These are phyloP conservation scores for Zalaria sp. DNA, from an alignment of 2,329 filamentous ascomycete genomes.

Conservation along the genomic window DNA sequence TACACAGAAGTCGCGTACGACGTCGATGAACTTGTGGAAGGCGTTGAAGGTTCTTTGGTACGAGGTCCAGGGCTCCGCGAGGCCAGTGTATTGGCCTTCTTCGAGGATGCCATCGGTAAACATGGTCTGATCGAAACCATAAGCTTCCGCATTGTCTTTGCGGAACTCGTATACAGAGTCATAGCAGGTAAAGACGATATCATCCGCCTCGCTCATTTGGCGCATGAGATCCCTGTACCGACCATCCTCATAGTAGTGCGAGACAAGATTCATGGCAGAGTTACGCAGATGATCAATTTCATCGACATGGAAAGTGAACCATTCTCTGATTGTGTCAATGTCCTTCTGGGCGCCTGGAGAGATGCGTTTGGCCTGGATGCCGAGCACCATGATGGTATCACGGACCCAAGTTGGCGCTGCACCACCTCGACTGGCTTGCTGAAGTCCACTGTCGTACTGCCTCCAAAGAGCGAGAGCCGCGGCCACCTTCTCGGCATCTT, in stretches of 20 bases:
- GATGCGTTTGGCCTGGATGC: not conserved
- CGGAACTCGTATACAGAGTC: conserved; percentile 58
- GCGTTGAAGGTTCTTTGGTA: conserved; percentile 32
- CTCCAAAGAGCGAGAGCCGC: conserved; percentile 71
- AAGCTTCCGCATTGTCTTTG: conserved; percentile 50
- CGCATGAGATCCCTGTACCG: conserved; percentile 39
- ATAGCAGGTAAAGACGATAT: conserved; percentile 53
- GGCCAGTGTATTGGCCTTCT: conserved; percentile 46
- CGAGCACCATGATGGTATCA: conserved; percentile 2
- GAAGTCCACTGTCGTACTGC: conserved; percentile 60
- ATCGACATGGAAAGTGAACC: conserved; percentile 11
- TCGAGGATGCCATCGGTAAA: conserved; percentile 34
- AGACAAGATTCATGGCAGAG: conserved; percentile 14
- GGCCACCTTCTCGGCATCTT: conserved; percentile 79
- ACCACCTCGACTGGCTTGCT: conserved; percentile 44
- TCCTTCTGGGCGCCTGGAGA: not conserved
- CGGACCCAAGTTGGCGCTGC: conserved; percentile 2
- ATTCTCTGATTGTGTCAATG: conserved; percentile 4
- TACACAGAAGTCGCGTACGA: conserved; percentile 25
- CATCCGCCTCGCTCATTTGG: conserved; percentile 52
- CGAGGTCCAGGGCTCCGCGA: conserved; percentile 81
- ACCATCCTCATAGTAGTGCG: conserved; percentile 57
- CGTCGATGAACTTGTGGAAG: conserved; percentile 20
- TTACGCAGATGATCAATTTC: conserved; percentile 34
- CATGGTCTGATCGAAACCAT: conserved; percentile 57